Percentiles rank a stretch among this genome's conserved stretches.
These are phyloP conservation scores for Umbellularia californica DNA, from an alignment of 164 flowering plant genomes.

Conservation along the genomic window DNA sequence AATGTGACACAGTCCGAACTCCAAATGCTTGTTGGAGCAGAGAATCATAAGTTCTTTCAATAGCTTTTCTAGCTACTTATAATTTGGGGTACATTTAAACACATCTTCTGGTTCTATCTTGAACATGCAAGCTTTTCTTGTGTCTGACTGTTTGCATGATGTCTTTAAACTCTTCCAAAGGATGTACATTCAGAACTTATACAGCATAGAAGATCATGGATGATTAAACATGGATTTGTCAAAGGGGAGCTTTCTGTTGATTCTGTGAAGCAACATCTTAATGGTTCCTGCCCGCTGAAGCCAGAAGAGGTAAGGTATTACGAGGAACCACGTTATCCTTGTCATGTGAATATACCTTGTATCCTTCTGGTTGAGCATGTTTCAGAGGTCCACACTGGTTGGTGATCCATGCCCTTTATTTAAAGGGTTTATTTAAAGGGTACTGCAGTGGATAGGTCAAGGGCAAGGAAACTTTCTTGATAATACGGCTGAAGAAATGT, in stretches of 20 bases:
- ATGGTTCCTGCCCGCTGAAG: constrained; percentile 90
- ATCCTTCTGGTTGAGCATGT: neutral
- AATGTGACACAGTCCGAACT: no score
- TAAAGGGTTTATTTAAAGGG: neutral
- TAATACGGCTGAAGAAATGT: neutral
- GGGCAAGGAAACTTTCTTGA: neutral
- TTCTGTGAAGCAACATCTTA: constrained; percentile 52
- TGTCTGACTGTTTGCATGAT: constrained; percentile 11
- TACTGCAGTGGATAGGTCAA: neutral
- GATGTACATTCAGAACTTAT: constrained; percentile 95
- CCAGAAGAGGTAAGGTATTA: constrained; percentile 77
- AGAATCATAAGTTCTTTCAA: no score
- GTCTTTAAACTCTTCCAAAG: constrained; percentile 30
- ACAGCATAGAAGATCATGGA: constrained; percentile 84
- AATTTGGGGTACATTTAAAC: no score
- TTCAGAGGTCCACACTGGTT: neutral
- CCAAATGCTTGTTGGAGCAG: no score
- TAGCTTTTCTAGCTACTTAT: no score
- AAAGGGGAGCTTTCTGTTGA: constrained; percentile 70
- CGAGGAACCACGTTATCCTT: neutral
- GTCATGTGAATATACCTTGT: neutral
- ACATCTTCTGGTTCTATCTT: no score
- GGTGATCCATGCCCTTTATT: neutral
- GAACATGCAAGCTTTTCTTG: constrained; percentile 6
- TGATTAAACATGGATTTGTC: constrained; percentile 78